phyloP scores from a whole-genome alignment of 306 rosid species.

The Senna siamea region DNA sequence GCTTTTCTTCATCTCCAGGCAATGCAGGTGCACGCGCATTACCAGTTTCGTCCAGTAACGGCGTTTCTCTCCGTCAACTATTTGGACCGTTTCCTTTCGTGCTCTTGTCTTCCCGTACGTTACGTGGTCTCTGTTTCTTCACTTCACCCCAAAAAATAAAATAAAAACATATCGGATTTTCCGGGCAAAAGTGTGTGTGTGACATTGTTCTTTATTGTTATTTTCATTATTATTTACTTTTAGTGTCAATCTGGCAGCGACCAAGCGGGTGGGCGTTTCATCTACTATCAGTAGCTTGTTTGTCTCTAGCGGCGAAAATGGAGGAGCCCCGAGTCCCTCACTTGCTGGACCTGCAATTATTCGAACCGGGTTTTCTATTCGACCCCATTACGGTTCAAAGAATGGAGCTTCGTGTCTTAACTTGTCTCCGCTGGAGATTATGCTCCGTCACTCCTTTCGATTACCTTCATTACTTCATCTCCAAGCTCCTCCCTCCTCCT shows the following conservation, averaged over 20 bases:
- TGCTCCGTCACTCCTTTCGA: constrained; percentile 79
- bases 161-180: neutral
- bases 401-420: constrained; percentile 73
- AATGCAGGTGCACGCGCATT: constrained; percentile 62
- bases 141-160: neutral
- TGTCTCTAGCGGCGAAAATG: constrained; percentile 86
- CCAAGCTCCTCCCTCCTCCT: constrained; percentile 44
- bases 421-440: constrained; percentile 66
- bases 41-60: constrained; percentile 61
- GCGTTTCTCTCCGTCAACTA: constrained; percentile 77
- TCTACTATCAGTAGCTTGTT: constrained; percentile 76
- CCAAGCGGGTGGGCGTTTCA: constrained; percentile 64
- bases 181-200: neutral
- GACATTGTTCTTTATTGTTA: neutral
- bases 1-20: neutral
- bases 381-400: constrained; percentile 64
- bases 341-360: constrained; percentile 62
- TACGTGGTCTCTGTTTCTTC: neutral
- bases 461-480: constrained; percentile 57
- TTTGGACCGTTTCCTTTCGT: constrained; percentile 76
- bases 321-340: constrained; percentile 63
- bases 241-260: constrained; percentile 30
- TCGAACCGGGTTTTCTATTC: constrained; percentile 56
- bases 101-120: constrained; percentile 56
- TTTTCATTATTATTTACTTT: neutral